phyloP scores from a whole-genome alignment of 1,284 basidiomycete species.

The Austropuccinia psidii region DNA sequence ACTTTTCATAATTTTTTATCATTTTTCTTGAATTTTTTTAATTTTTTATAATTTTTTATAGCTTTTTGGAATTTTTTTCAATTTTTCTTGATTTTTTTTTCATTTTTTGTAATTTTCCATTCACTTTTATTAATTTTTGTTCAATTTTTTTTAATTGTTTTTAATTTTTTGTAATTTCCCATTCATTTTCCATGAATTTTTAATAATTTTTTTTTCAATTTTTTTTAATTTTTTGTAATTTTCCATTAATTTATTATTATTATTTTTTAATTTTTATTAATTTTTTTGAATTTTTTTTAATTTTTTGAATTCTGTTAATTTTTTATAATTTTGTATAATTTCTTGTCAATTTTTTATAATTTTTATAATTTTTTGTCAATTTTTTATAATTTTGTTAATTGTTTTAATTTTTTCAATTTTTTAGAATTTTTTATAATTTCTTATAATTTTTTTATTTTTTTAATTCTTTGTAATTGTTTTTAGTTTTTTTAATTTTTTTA shows the following conservation, averaged over 20 bases:
- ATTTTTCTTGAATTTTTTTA: not conserved
- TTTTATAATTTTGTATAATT: not conserved
- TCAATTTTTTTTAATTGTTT: not conserved
- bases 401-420: too few relatives aligned
- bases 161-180: not conserved
- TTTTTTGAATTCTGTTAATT: not conserved
- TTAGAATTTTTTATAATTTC: too few relatives aligned
- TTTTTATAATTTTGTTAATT: too few relatives aligned
- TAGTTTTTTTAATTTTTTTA: too few relatives aligned
- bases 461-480: too few relatives aligned
- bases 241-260: not conserved
- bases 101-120: not conserved
- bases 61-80: not conserved
- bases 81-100: not conserved
- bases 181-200: not conserved
- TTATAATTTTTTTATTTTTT: too few relatives aligned
- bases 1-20: not conserved
- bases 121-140: not conserved
- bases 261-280: not conserved
- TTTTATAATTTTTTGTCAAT: too few relatives aligned
- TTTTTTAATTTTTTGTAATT: not conserved
- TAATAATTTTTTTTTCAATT: not conserved
- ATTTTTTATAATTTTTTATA: not conserved
- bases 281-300: not conserved
- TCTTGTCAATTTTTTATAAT: too few relatives aligned